Base-by-base conservation (phyloP, 176 grass and related monocot species). In the Elymus sibiricus region DNA sequence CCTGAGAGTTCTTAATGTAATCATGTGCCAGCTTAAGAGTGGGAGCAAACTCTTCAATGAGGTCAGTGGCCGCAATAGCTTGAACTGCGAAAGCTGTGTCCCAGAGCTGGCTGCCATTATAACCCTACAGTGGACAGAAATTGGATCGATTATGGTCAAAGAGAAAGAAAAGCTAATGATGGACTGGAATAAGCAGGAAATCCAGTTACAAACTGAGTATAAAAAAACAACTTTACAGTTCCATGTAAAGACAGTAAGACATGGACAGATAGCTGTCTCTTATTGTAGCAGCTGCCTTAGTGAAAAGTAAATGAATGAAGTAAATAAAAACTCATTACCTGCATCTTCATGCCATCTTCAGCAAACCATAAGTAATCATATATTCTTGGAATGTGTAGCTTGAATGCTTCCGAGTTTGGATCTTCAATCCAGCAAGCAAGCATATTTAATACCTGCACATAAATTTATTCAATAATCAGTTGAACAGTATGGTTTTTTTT, bases 281-380 rank as follows among this genome's bases (percentile, higher is more conserved):
- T 70, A 29, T 70, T 44, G 70, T 3, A 70, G 37, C 29, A 25
- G 35, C 15, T 21, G 7, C 35, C 59, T 68, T 31, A 37, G 59
- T 11, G 24, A 13, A 68, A 77, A 70, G 26, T 62, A 86, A 24
- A 60, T 19, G 5, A 24, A 60, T 19, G 4, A 49, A 74, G 17
- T 22, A 55, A 8, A 59, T 24, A 79, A 31, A 86, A 82, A 83
- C 34, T 47, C 51, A 75, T 46, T 27, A 97, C 94, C 91, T 95
- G 89, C 95, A 98, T 95, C 81, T 98, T 98, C 95, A 98, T 95
- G 79, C 95, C 95, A 92, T 98, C 95, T 95, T 98, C 95, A 82
- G 95, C 95, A 90, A 98, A 5, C 95, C 95, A 98, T 31, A 98
- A 71, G 85, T 89, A 98, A 73, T 98, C 95, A 47, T 86, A 77